Conservation (phyloP, 306 rosid genomes). For the Prunus persica region Prunus_persica_NCBIv2 NC_034009.1:15872501-15873000, state of each 20-base stretch:
- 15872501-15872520: background rate
- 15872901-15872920: constrained; percentile 9
- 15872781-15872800: background rate
- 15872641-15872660: background rate
- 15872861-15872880: background rate
- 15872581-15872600: background rate
- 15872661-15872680: background rate
- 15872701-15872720: background rate
- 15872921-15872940: constrained; percentile 2
- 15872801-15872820: background rate
- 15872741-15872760: too few relatives aligned
- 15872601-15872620: background rate
- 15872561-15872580: background rate
- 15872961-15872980: constrained; percentile 1
- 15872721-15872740: background rate
- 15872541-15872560: background rate
- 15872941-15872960: constrained; percentile 8
- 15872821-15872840: background rate
- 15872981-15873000: constrained; percentile 8
- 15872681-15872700: background rate
- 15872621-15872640: background rate
- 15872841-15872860: background rate
- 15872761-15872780: background rate
- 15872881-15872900: constrained; percentile 11
- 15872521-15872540: constrained; percentile 1